phyloP scores from a whole-genome alignment of 2,329 filamentous ascomycete species.

The Sphaerulina vaccinii region DNA sequence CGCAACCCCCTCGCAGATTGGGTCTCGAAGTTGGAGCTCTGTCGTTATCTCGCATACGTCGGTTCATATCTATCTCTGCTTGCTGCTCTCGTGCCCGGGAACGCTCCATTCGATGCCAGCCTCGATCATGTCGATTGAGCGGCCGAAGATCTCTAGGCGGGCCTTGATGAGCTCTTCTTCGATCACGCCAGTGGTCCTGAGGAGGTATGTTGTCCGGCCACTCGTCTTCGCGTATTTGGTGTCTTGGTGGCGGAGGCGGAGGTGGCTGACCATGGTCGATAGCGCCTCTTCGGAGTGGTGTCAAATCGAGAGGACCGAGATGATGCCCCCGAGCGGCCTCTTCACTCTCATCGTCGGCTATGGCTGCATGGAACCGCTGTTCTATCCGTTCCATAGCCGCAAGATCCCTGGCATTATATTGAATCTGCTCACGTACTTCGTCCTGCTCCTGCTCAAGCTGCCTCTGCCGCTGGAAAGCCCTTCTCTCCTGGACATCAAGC shows the following conservation, averaged over 20 bases:
- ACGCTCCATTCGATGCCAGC: background rate
- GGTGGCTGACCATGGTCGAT: conserved; percentile 2
- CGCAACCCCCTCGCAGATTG: background rate
- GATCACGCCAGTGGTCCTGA: too few species aligned
- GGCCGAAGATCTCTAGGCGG: background rate
- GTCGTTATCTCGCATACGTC: background rate
- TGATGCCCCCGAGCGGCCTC: too few species aligned
- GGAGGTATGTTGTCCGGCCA: background rate
- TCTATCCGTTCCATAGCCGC: too few species aligned
- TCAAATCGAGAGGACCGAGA: background rate
- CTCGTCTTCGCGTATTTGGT: background rate
- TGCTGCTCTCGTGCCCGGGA: background rate
- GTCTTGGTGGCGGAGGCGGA: background rate
- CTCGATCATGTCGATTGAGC: background rate
- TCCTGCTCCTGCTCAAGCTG: too few species aligned
- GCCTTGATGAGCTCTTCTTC: background rate
- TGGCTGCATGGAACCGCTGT: background rate
- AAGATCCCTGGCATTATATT: conserved; percentile 1
- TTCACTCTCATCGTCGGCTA: background rate
- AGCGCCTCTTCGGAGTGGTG: background rate
- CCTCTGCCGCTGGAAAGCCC: conserved; percentile 6
- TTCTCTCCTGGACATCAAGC: conserved; percentile 12
- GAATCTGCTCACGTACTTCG: conserved; percentile 5
- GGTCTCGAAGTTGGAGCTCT: background rate
- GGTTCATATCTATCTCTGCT: background rate